Evolutionary conservation across 306 rosid species (phyloP), one percentile per base, ranked within the genome.

Genomic region (Gastrolobium villosum): DNA sequence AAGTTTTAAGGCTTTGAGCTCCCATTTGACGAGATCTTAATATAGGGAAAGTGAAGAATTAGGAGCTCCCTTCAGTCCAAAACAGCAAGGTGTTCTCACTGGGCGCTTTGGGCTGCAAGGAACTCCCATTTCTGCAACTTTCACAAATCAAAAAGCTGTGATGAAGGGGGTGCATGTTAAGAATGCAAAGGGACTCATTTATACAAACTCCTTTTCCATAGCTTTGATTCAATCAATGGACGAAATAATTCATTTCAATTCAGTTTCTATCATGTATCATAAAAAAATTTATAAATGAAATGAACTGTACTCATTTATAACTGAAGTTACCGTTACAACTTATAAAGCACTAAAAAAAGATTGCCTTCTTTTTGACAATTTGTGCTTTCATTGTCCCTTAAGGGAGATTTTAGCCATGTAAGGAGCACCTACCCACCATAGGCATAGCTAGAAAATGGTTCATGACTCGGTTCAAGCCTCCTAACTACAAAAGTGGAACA

Each of bases 51-150:
- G 67, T 82, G 89, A 84, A 90, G 91, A 90, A 84, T 31, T 90
- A 72, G 91, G 95, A 90, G 95, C 95, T 86, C 95, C 92, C 95
- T 90, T 88, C 89, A 88, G 92, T 88, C 94, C 94, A 90, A 88
- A 86, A 81, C 90, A 45, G 32, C 74, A 14, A 1, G 64, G 40
- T 15, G 3, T 35, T 69, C 32, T 13, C 1, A 1, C 40, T 10
- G n/a, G 37, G 57, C 31, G 85, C 66, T 88, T 88, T 88, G 91
- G 89, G 82, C 88, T 90, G 92, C 76, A 88, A 85, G 89, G 85
- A 88, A 83, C 88, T 67, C 89, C 84, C 83, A 86, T 86, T 88
- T 90, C 92, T 83, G 79, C 92, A 75, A 45, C 87, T 88, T 86
- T 74, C 89, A 48, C 50, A 74, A 32, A 60, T 75, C 65, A 40